Evolutionary conservation across 2,329 filamentous ascomycete species (phyloP).

Genomic region (Dichotomopilus funicola): DNA sequence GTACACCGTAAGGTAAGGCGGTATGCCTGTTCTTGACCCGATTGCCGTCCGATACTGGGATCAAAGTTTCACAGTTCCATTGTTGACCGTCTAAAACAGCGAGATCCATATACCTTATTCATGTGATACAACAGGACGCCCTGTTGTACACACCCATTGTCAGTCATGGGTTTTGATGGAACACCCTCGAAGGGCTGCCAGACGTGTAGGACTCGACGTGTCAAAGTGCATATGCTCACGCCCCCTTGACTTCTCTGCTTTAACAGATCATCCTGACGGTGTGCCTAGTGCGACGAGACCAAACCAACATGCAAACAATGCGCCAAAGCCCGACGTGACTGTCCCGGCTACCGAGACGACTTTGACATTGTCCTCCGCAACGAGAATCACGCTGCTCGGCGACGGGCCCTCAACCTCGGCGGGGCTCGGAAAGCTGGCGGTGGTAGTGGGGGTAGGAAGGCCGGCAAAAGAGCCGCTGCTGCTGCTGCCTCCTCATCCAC

Average conservation of each 20-base stretch:
- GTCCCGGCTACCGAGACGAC: constrained; percentile 63
- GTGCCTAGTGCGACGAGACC: constrained; percentile 56
- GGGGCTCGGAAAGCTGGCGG: neutral
- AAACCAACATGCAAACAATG: constrained; percentile 62
- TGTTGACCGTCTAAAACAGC: too few species aligned
- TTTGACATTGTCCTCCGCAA: constrained; percentile 68
- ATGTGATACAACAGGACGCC: too few species aligned
- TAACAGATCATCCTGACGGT: neutral
- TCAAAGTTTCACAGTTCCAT: too few species aligned
- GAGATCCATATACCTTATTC: too few species aligned
- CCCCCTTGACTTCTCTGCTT: too few species aligned
- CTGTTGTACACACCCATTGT: too few species aligned
- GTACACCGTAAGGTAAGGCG: too few species aligned
- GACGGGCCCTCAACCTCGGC: constrained; percentile 51
- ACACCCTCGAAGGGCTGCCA: constrained; percentile 64
- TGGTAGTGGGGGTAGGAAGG: neutral
- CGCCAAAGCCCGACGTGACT: constrained; percentile 55
- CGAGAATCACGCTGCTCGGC: constrained; percentile 62
- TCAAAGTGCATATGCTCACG: constrained; percentile 49
- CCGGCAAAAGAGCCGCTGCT: constrained; percentile 37
- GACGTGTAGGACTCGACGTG: constrained; percentile 66
- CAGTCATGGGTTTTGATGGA: constrained; percentile 57
- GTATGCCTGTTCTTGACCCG: too few species aligned
- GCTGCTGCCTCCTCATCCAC: constrained; percentile 26
- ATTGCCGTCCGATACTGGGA: too few species aligned